These are phyloP conservation scores for Fusarium nanum DNA, from an alignment of 2,329 filamentous ascomycete genomes.

Conservation along the genomic window DNA sequence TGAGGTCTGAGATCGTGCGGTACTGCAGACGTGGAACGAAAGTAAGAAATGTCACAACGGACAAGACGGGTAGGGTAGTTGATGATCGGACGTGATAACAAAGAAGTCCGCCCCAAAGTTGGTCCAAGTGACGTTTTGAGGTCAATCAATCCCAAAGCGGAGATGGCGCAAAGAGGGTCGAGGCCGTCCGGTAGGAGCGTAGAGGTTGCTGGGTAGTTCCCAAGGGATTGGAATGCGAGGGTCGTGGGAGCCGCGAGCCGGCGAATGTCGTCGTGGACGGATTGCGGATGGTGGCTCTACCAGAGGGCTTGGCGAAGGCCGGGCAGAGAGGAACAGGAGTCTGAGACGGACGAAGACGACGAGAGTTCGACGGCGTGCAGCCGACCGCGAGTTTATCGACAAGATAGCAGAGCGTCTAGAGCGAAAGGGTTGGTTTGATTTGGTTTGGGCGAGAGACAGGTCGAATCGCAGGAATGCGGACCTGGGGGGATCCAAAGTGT, in stretches of 20 bases:
- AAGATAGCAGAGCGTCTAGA: conserved; percentile 16
- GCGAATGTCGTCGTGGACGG: conserved; percentile 40
- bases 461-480: conserved; percentile 41
- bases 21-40: conserved; percentile 18
- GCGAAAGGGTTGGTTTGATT: conserved; percentile 12
- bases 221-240: conserved; percentile 45
- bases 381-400: conserved; percentile 40
- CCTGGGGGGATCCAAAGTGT: conserved; percentile 41
- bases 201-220: conserved; percentile 30
- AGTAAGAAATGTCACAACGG: conserved; percentile 14
- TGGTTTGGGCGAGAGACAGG: conserved; percentile 33
- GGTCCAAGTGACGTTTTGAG: conserved; percentile 32
- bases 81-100: conserved; percentile 20
- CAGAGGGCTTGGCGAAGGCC: conserved; percentile 35
- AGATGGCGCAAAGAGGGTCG: conserved; percentile 32
- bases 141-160: conserved; percentile 40
- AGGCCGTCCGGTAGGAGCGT: conserved; percentile 30
- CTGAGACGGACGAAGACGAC: conserved; percentile 23
- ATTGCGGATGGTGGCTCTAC: conserved; percentile 39
- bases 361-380: conserved; percentile 44
- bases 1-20: conserved; percentile 13
- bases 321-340: conserved; percentile 11
- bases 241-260: conserved; percentile 31
- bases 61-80: conserved; percentile 30
- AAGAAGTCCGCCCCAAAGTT: conserved; percentile 23